Evolutionary conservation across 805 yeast genomes (phyloP).

Genomic region (Wickerhamomyces canadensis): DNA sequence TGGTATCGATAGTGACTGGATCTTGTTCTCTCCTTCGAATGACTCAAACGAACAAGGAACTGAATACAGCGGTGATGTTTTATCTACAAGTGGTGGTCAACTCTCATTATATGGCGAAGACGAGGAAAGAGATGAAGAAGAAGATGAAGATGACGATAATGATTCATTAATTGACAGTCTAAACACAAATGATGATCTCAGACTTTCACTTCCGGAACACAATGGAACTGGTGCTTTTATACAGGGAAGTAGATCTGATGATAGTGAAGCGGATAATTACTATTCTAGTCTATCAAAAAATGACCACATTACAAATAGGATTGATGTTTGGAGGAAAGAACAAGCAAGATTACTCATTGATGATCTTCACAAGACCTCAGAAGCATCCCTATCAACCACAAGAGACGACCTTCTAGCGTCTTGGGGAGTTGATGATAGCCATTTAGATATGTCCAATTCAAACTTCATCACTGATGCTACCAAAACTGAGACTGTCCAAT

Average conservation of each 20-base stretch:
- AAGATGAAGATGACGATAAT: conserved; percentile 22
- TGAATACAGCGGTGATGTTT: conserved; percentile 9
- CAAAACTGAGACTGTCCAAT: neutral
- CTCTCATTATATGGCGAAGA: neutral
- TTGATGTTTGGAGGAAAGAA: conserved; percentile 25
- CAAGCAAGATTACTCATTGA: conserved; percentile 21
- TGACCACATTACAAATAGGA: conserved; percentile 20
- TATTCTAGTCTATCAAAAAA: conserved; percentile 9
- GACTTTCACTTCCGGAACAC: conserved; percentile 15
- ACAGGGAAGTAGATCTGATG: neutral
- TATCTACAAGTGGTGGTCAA: conserved; percentile 8
- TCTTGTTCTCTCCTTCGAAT: conserved; percentile 19
- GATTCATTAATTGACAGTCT: conserved; percentile 23
- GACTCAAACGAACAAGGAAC: conserved; percentile 5
- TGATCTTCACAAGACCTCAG: conserved; percentile 11
- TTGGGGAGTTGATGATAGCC: conserved; percentile 29
- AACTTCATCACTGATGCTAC: conserved; percentile 1
- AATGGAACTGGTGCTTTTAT: conserved; percentile 13
- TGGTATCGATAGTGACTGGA: conserved; percentile 23
- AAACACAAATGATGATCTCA: conserved; percentile 8
- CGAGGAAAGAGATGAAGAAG: conserved; percentile 7
- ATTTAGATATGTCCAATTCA: conserved; percentile 4
- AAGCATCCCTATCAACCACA: conserved; percentile 1
- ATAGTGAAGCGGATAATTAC: conserved; percentile 5
- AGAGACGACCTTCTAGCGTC: conserved; percentile 24